phyloP scores from a whole-genome alignment of 495 filamentous ascomycete species.

The Neurospora sp. region DNA sequence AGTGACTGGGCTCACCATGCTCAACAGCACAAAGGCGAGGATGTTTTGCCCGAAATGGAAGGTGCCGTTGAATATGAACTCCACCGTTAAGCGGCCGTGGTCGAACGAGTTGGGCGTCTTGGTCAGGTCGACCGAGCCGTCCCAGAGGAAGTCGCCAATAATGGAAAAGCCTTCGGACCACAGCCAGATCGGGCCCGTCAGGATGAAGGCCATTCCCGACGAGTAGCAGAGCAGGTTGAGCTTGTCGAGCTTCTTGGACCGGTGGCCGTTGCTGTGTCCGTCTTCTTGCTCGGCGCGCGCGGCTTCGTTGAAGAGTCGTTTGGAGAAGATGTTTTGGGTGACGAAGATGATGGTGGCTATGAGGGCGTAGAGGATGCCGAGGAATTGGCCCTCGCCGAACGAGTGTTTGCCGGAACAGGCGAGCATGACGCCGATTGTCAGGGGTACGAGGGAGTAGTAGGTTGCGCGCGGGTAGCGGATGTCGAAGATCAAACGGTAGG shows the following conservation, averaged over 20 bases:
- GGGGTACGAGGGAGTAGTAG: constrained; percentile 84
- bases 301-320: constrained; percentile 96
- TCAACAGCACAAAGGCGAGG: constrained; percentile 82
- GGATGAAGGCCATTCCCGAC: constrained; percentile 76
- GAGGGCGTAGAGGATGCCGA: constrained; percentile 80
- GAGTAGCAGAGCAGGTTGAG: constrained; percentile 96
- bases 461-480: constrained; percentile 82
- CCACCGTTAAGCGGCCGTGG: constrained; percentile 65
- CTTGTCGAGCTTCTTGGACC: constrained; percentile 78
- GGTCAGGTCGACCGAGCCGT: constrained; percentile 50
- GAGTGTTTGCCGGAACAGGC: constrained; percentile 73
- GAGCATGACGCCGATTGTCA: constrained; percentile 88
- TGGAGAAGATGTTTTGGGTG: constrained; percentile 97
- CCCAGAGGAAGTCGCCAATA: constrained; percentile 60
- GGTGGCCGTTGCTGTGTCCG: constrained; percentile 42
- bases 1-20: constrained; percentile 87
- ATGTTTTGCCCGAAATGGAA: constrained; percentile 98
- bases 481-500: constrained; percentile 79
- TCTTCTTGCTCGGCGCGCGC: constrained; percentile 55
- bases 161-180: constrained; percentile 77
- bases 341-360: constrained; percentile 88
- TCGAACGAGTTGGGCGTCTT: constrained; percentile 59
- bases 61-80: constrained; percentile 93
- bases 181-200: constrained; percentile 91
- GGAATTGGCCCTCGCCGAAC: constrained; percentile 65